Evolutionary conservation across 352 stramenopile genomes (phyloP), one percentile per base, ranked within the genome.

Genomic region (Albugo laibachii): DNA sequence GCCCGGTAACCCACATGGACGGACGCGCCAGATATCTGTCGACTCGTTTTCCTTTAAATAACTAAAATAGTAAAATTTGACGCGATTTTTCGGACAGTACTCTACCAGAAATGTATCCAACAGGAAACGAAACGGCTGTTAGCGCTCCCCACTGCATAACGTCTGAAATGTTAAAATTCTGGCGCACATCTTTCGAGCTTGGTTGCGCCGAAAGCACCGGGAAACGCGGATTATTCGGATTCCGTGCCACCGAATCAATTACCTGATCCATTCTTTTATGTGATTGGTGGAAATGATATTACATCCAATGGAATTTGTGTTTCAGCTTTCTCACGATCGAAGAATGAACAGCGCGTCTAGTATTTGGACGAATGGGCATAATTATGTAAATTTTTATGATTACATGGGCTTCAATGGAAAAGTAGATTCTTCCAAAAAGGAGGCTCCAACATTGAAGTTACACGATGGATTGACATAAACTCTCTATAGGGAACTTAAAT

Each of bases 181-280:
- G 39, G 52, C 74, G 75, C 36, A 80, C 53, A 52, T 89, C 73
- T 40, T 55, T 66, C 55, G 75, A 86, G 48, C 62, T 82, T 53
- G 75, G 75, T 59, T 88, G 68, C 62, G 82, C 63, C 20, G 76
- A 69, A 61, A 80, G 81, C 58, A 88, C 71, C 14, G 75, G 75
- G 63, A 80, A 87, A 55, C 60, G 65, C 45, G 75, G 62, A 44
- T 57, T 54, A 53, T 60, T 59, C 57, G 75, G 72, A 62, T 85
- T 71, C 18, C 53, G 62, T 47, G 61, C 50, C 24, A 31, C 24
- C 8, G 24, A 31, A 31, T 31, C 8, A 8, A 31, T 31, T 8
- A 31, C 24, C 24, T 3, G 24, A 31, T 31, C 24, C 24, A 31
- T 31, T 31, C 24, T 31, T 31, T 31, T 31, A 31, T 31, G 24